Percentiles rank a stretch among this genome's conserved stretches.
These are phyloP conservation scores for Camelina laxa DNA, from an alignment of 345 rosid genomes.

Conservation along the genomic window DNA sequence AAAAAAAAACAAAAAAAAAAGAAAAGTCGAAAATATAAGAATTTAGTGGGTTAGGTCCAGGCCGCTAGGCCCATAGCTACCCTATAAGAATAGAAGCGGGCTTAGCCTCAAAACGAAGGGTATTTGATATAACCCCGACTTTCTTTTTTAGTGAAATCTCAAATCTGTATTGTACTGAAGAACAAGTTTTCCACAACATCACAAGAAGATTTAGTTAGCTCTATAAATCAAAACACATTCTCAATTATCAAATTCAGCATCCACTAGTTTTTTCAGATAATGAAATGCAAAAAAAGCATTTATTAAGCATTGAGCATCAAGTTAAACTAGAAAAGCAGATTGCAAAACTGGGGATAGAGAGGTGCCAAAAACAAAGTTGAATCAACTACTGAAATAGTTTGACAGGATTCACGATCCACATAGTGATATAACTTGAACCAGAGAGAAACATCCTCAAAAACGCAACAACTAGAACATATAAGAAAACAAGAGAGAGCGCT, in stretches of 20 bases:
- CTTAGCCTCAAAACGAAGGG: background rate
- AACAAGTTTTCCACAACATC: background rate
- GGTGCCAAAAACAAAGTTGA: background rate
- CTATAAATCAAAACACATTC: background rate
- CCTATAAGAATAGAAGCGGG: background rate
- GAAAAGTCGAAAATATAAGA: too few species aligned
- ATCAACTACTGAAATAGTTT: slow-evolving; percentile 11
- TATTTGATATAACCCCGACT: background rate
- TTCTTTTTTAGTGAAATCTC: too few species aligned
- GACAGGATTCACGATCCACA: slow-evolving; percentile 7
- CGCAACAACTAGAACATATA: background rate
- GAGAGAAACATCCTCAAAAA: slow-evolving; percentile 1
- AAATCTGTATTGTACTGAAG: too few species aligned
- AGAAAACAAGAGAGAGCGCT: background rate
- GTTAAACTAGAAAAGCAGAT: background rate
- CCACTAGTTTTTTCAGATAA: background rate
- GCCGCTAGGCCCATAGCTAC: background rate
- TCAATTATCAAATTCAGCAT: background rate
- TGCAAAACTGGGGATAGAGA: background rate
- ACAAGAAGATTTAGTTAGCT: background rate
- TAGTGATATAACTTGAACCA: background rate
- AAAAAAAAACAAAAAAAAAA: too few species aligned
- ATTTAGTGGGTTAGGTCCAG: background rate
- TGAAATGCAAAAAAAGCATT: background rate
- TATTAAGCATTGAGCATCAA: background rate